Base-by-base conservation (phyloP, 2,329 filamentous ascomycete genomes). In the Penicillium sclerotigenum region DNA sequence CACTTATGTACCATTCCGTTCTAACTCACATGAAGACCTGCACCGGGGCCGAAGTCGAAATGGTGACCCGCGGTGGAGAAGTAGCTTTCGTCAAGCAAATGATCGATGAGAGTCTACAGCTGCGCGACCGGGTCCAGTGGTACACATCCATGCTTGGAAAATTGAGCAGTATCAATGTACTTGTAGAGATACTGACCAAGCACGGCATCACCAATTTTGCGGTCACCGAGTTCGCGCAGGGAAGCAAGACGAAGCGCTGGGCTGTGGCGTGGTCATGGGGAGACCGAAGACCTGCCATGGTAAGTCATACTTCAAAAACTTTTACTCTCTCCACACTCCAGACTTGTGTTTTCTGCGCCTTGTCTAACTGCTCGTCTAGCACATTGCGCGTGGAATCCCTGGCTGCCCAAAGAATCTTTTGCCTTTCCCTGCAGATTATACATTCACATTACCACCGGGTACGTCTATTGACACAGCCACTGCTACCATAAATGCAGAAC, bases 141-240 rank as follows among this genome's bases (percentile, higher is more conserved):
- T 97, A 94, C 72, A 94, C 88, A 1, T 86, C 87, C 52, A 95
- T 97, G 90, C 79, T 97, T 0, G 92, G 93, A 0, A 95, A 95
- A 66, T 77, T 90, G 29, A 92, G 87, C 62, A 78, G 90, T 3
- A 79, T 88, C 0, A 77, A 79, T 0, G 73, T 87, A 0, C 75
- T 96, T 0, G 79, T 86, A 6, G 79, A 80, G 49, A 77, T 88
- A 8, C 72, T 85, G 4, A 81, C 82, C 16, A 74, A 80, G 2
- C 69, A 80, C 10, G 78, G 0, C 81, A 95, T 36, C 78, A 79
- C 37, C 36, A 99, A 97, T 69, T 97, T 87, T 64, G 92, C 91
- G 0, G 84, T 96, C 0, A 88, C 88, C 0, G 86, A 89, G 59
- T 87, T 97, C 62, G 79, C 90, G 0, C 90, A 93, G 56, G 90